Evolutionary conservation across 768 basidiomycete species (phyloP).

Genomic region (Boletus bicolor): DNA sequence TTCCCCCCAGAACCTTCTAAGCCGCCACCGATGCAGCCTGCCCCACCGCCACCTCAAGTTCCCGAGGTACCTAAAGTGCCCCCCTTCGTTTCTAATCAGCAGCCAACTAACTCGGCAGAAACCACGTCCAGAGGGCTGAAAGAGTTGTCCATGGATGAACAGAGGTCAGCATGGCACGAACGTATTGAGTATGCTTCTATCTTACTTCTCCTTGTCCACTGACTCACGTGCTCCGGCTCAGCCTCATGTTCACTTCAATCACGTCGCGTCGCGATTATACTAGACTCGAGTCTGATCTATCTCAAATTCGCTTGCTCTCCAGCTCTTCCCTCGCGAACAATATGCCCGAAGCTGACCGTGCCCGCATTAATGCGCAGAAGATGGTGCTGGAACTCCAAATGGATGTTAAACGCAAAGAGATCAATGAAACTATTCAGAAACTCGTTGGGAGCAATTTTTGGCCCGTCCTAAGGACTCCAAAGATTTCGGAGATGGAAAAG

Average conservation of each 20-base stretch:
- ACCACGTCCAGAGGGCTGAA: conserved; percentile 10
- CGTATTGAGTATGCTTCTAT: conserved; percentile 38
- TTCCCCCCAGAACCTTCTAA: conserved; percentile 14
- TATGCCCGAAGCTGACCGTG: conserved; percentile 27
- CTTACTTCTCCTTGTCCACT: background rate
- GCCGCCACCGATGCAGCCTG: conserved; percentile 19
- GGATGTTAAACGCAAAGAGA: conserved; percentile 31
- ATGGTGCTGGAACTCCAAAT: conserved; percentile 20
- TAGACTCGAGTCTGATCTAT: conserved; percentile 34
- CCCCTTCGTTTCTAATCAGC: conserved; percentile 17
- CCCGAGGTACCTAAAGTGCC: conserved; percentile 19
- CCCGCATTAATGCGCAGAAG: conserved; percentile 24
- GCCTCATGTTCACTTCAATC: conserved; percentile 37
- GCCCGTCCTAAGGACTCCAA: conserved; percentile 34
- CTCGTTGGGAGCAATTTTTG: conserved; percentile 39
- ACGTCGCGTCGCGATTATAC: conserved; percentile 31
- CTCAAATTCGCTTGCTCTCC: conserved; percentile 24
- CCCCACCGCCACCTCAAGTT: conserved; percentile 17
- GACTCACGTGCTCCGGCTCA: conserved; percentile 14
- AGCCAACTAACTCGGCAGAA: background rate
- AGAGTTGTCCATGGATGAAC: conserved; percentile 35
- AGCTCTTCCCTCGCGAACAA: conserved; percentile 20
- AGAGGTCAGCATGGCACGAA: conserved; percentile 37
- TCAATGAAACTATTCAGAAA: conserved; percentile 28
- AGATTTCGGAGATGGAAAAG: conserved; percentile 25